Percentiles rank a stretch among this genome's conserved stretches.
These are phyloP conservation scores for Cyberlindnera mycetangii DNA, from an alignment of 805 yeast genomes.

Conservation along the genomic window DNA sequence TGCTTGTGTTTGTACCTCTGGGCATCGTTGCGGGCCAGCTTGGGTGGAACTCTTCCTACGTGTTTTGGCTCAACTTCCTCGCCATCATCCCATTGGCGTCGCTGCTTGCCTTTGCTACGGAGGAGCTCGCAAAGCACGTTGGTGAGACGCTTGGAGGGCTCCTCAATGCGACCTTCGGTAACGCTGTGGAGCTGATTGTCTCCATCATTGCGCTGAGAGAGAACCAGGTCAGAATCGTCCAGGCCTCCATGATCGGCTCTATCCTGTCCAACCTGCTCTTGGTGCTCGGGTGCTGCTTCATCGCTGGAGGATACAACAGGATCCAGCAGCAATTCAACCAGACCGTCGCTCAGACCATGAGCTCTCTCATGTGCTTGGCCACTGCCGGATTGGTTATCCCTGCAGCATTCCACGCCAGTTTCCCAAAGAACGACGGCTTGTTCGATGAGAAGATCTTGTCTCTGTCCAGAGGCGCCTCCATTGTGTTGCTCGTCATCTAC, in stretches of 20 bases:
- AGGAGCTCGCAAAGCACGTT: constrained; percentile 80
- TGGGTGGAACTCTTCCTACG: constrained; percentile 48
- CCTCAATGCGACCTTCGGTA: constrained; percentile 95
- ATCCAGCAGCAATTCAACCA: constrained; percentile 87
- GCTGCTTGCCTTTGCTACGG: constrained; percentile 87
- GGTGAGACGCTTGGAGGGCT: constrained; percentile 94
- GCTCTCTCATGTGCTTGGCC: constrained; percentile 87
- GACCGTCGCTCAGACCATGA: constrained; percentile 98
- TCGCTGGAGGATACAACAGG: constrained; percentile 87
- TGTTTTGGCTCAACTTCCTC: constrained; percentile 75
- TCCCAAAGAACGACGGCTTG: constrained; percentile 43
- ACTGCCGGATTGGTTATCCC: constrained; percentile 88
- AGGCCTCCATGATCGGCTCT: constrained; percentile 96
- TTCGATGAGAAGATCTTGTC: constrained; percentile 51
- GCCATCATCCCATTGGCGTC: constrained; percentile 94
- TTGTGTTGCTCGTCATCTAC: constrained; percentile 75
- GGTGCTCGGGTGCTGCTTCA: constrained; percentile 93
- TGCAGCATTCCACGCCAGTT: constrained; percentile 89
- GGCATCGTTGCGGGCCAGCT: constrained; percentile 74
- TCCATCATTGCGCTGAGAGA: constrained; percentile 83
- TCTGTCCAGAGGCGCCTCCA: constrained; percentile 81
- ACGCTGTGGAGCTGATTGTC: constrained; percentile 95
- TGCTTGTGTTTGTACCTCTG: constrained; percentile 82
- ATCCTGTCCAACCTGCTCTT: constrained; percentile 83
- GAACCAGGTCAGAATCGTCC: constrained; percentile 90